These are phyloP conservation scores for Crucibulum laeve DNA, from an alignment of 768 basidiomycete genomes.

Conservation along the genomic window DNA sequence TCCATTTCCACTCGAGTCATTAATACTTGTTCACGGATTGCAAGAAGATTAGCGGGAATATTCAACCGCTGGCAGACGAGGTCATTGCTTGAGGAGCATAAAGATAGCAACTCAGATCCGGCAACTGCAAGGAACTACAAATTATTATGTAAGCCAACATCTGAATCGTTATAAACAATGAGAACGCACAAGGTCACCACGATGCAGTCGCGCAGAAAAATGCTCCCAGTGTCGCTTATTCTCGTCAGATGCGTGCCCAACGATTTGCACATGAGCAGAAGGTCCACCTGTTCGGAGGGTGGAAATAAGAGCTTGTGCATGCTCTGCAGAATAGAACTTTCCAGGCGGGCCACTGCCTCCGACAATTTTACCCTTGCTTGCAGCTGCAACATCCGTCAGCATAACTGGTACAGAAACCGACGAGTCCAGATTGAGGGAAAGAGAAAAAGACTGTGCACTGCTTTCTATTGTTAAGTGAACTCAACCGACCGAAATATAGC, in stretches of 20 bases:
- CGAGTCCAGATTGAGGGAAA: constrained; percentile 47
- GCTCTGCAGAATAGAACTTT: constrained; percentile 50
- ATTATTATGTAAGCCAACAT: not conserved
- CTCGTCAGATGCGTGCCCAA: constrained; percentile 31
- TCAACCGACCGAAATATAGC: no score
- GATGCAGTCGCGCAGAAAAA: constrained; percentile 45
- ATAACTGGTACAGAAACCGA: constrained; percentile 46
- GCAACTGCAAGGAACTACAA: constrained; percentile 54
- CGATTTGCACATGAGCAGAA: constrained; percentile 40
- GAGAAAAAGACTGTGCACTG: constrained; percentile 24
- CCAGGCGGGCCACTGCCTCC: constrained; percentile 45
- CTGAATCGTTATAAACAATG: not conserved
- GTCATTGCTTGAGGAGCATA: constrained; percentile 51
- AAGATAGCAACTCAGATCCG: constrained; percentile 47
- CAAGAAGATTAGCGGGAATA: constrained; percentile 40
- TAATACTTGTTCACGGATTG: constrained; percentile 40
- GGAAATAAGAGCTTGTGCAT: constrained; percentile 46
- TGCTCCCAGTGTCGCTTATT: constrained; percentile 43
- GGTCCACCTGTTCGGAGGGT: constrained; percentile 48
- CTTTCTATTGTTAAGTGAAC: constrained; percentile 14
- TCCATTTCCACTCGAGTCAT: constrained; percentile 55
- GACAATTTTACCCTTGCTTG: constrained; percentile 27
- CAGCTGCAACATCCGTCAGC: constrained; percentile 34
- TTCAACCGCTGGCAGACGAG: constrained; percentile 45
- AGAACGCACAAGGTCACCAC: constrained; percentile 48